These are phyloP conservation scores for Reutealis trisperma DNA, from an alignment of 345 rosid genomes.

Conservation along the genomic window DNA sequence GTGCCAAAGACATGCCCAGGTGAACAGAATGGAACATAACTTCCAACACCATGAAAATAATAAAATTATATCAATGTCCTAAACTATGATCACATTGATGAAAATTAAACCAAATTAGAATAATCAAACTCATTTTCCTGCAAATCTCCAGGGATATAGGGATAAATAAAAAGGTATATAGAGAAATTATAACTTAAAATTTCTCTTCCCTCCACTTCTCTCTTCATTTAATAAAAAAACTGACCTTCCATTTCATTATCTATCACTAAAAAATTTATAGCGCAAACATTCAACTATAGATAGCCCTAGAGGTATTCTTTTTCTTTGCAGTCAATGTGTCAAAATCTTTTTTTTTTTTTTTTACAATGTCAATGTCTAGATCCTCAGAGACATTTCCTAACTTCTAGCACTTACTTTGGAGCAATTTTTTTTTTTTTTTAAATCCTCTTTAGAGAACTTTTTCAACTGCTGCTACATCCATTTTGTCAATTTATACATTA, in stretches of 20 bases:
- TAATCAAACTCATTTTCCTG: background rate
- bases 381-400: no score
- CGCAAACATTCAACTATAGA: background rate
- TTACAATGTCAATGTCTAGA: background rate
- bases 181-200: conserved; percentile 2
- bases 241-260: no score
- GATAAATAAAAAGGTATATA: background rate
- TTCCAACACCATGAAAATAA: no score
- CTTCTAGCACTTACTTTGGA: no score
- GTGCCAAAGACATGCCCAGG: no score
- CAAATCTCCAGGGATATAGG: background rate
- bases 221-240: background rate
- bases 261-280: background rate
- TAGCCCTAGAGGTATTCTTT: background rate
- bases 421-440: no score
- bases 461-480: background rate
- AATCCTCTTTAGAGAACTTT: background rate
- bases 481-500: background rate
- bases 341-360: background rate
- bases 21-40: no score
- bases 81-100: background rate
- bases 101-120: background rate
- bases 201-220: background rate
- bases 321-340: background rate
- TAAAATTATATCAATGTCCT: no score